Percentiles rank a stretch among this genome's conserved stretches.
Conservation (phyloP, 768 basidiomycete genomes). For the Podaxis sp. region DNA sequence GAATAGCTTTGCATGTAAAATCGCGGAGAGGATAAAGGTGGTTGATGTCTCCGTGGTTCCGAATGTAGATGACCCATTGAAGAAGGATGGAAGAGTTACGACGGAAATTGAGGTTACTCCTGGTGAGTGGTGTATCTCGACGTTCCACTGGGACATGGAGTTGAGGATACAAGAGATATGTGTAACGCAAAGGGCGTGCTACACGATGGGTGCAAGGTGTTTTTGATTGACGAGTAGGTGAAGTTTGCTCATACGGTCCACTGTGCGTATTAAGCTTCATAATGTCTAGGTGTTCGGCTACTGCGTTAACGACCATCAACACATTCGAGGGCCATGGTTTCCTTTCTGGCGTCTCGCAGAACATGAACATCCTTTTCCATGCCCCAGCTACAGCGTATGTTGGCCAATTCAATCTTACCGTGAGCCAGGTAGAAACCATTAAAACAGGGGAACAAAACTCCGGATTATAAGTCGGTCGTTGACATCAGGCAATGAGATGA, state of each 20-base stretch:
- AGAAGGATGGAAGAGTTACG: constrained; percentile 32
- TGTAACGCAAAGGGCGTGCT: constrained; percentile 31
- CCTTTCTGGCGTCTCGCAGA: constrained; percentile 36
- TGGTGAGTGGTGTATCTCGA: constrained; percentile 27
- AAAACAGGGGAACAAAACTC: constrained; percentile 37
- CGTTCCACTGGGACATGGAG: background rate
- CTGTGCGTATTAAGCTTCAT: background rate
- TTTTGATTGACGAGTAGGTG: constrained; percentile 45
- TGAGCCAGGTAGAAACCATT: background rate
- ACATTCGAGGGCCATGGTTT: constrained; percentile 24
- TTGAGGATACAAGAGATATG: constrained; percentile 34
- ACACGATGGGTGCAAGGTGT: constrained; percentile 37
- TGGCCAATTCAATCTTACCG: background rate
- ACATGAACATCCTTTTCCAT: constrained; percentile 43
- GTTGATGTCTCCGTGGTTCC: constrained; percentile 37
- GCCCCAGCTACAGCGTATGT: constrained; percentile 34
- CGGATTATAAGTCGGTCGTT: constrained; percentile 24
- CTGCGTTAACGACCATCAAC: constrained; percentile 32
- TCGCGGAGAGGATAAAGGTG: constrained; percentile 26
- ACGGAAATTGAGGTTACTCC: constrained; percentile 39
- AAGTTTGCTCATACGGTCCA: background rate
- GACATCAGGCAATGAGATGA: constrained; percentile 13
- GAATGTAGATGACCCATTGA: constrained; percentile 29
- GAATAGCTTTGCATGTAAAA: constrained; percentile 24
- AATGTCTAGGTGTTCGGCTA: constrained; percentile 33